Evolutionary conservation across 768 basidiomycete genomes (phyloP).

Genomic region (Podaxis mareebaensis): DNA sequence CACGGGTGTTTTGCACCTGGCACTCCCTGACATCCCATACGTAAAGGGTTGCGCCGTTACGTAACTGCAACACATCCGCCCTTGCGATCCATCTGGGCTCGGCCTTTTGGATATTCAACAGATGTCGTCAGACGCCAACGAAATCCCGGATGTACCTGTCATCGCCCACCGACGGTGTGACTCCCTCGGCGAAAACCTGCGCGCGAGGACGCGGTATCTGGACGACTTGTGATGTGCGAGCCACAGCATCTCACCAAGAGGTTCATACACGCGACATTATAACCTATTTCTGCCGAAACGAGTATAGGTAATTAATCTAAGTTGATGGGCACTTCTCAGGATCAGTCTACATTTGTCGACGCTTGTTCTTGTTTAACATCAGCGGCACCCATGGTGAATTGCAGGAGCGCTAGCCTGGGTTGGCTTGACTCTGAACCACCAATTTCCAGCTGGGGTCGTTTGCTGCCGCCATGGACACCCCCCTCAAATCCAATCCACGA

Average conservation of each 20-base stretch:
- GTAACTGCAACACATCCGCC: conserved; percentile 15
- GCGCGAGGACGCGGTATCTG: background rate
- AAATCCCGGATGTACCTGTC: background rate
- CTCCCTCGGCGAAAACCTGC: background rate
- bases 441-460: conserved; percentile 29
- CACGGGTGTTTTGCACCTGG: conserved; percentile 16
- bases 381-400: conserved; percentile 18
- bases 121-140: conserved; percentile 12
- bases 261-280: conserved; percentile 16
- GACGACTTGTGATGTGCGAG: conserved; percentile 5
- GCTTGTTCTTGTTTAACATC: conserved; percentile 24
- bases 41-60: conserved; percentile 15
- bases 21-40: conserved; percentile 8
- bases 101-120: conserved; percentile 3
- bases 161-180: background rate
- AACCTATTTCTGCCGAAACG: conserved; percentile 19
- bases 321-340: conserved; percentile 24
- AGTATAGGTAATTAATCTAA: conserved; percentile 23
- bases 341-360: conserved; percentile 24
- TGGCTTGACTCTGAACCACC: conserved; percentile 34
- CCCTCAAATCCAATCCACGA: conserved; percentile 27
- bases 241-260: conserved; percentile 12
- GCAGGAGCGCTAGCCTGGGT: conserved; percentile 31
- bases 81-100: conserved; percentile 10
- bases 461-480: conserved; percentile 33